Base-by-base conservation (phyloP, 2,329 filamentous ascomycete species). In the Stenocarpella maydis region DNA sequence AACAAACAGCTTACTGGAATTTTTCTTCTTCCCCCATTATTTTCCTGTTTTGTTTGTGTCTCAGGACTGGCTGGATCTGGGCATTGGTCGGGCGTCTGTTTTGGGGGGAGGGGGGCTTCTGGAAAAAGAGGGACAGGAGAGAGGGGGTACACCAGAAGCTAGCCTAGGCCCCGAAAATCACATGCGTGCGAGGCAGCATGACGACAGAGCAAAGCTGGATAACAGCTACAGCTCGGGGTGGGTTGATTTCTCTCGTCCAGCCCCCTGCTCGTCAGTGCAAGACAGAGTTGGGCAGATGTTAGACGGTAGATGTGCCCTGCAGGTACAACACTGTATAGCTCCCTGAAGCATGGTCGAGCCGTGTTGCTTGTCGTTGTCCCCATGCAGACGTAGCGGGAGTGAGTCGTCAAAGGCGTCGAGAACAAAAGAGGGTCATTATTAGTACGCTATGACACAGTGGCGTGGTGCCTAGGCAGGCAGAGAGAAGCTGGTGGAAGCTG, bases 151-250 rank as follows among this genome's bases (percentile, higher is more conserved):
- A n/a, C n/a, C n/a, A 12, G 12, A 49, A 31, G 26, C 39, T 19
- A 61, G 26, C n/a, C 39, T 61, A 50, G 53, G 53, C 43, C 54
- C 43, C 7, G 43, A 68, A 58, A 68, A 68, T 68, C 65, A 63
- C 43, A 63, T 63, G 58, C 55, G 31, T 31, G 64, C 49, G 50
- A 66, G 39, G 50, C 26, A 47, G 37, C 64, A 67, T 67, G 65
- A 67, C 65, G 65, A 67, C 52, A 67, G 41, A 26, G 37, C 41
- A 60, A 67, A 41, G 53, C 65, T 49, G 60, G 43, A 66, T n/a
- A n/a, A n/a, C n/a, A n/a, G n/a, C n/a, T n/a, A 55, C 43, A 65
- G 58, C 28, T 63, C 9, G 21, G 45, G 58, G 3, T 3, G 7
- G 37, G n/a, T 43, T 37, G 34, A 9, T 7, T 37, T 17, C 41